Base-by-base conservation (phyloP, 2,329 filamentous ascomycete genomes). In the Calonectria multiphialidica region DNA sequence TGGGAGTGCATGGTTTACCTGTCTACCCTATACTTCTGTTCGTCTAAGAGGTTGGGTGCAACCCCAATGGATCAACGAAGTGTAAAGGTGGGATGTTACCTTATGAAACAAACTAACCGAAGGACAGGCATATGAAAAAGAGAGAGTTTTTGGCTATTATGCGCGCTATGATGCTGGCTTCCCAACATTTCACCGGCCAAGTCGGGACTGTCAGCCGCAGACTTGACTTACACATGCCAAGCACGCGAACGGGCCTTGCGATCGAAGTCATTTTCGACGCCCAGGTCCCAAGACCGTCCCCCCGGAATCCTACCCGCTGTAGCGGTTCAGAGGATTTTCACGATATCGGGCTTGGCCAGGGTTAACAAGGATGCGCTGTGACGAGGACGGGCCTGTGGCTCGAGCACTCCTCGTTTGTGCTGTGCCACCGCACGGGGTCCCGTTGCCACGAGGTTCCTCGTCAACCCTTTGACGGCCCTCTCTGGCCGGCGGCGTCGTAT, bases 281-380 rank as follows among this genome's bases (percentile, higher is more conserved):
- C 12, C 53, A 18, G 40, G 33, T 10, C 45, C 35, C 10, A 37
- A 23, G 15, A 18, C 64, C 18, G 16, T 49, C 42, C 23, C 50
- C 23, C 50, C 9, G 44, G 44, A 70, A 72, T 65, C 62, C 72
- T 71, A 59, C 62, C 74, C 69, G 55, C 21, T 35, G 33, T 33
- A 67, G 18, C 63, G 74, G 72, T 71, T 71, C 69, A 21, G 12
- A 71, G 66, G 72, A 69, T 76, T 66, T 55, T 12, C 53, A 21
- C 28, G 49, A 45, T 42, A 33, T 37, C 42, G 42, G 37, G 49
- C 53, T 62, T 21, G 23, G 45, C 66, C 18, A 63, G 50, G 75
- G 68, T 70, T 59, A 59, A 42, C 23, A 23, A 23, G 76, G 76
- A 23, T 37, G 42, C 47, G 18, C 25, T 12, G 57, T 16, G 13